Base-by-base conservation (phyloP, 2,329 filamentous ascomycete species). In the Chrysoporthe deuterocubensis region DNA sequence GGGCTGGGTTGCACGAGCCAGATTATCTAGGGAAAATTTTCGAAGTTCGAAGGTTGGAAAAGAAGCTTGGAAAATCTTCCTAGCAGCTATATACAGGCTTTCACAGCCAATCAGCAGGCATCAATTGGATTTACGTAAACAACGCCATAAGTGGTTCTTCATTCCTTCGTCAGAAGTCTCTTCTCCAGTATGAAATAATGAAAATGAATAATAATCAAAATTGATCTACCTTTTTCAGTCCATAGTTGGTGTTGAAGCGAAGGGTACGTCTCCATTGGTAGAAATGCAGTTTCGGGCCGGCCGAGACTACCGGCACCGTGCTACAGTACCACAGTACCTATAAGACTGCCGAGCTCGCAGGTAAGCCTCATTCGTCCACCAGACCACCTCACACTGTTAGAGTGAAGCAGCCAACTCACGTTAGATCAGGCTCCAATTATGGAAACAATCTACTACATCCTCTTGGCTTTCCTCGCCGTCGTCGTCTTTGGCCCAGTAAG, bases 401-500 rank as follows among this genome's bases (percentile, higher is more conserved):
- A 11, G 50, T 16, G 21, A 54, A 54, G 50, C 26, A 18, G 52
- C 40, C 58, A 67, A 26, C 44, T 46, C 13, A 43, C 46, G 18
- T 18, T 46, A 46, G 44, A 37, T 11, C 44, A n/a, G 8, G 40
- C 40, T 37, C 21, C 34, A 58, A 60, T n/a, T 26, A 69, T 69
- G 67, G 64, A 63, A 13, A 69, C 66, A 11, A 62, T 62, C 3
- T 63, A 59, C 46, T 67, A 68, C 52, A 59, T 67, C 4, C 40
- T 66, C 16, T 50, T 69, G 67, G 67, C 67, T 4, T 1, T 67
- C 0, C 21, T 63, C 21, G 68, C 43, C 57, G 54, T 71, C 21
- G 62, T 62, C 37, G 37, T 72, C 18, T 61, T 72, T 18, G 62
- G 50, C 11, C 69, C 70, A 37, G 71, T 71, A 64, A 52, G 60